Conservation (phyloP, 1,284 basidiomycete species). For the Thecaphora thlaspeos region DNA sequence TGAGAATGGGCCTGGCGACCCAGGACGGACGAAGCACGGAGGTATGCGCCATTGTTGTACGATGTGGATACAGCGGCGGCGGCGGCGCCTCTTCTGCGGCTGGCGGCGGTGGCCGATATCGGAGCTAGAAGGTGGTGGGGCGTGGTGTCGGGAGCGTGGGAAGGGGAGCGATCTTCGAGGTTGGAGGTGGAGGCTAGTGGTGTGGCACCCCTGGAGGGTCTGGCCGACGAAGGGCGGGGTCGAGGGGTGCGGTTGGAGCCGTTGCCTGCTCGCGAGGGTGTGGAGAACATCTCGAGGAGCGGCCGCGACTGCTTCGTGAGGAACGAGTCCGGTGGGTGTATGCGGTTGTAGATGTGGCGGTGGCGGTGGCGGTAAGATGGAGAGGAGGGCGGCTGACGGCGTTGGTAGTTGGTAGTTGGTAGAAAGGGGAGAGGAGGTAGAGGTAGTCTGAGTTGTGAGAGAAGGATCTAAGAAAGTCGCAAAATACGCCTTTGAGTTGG, state of each 20-base stretch:
- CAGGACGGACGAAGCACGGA: background rate
- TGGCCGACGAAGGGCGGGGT: background rate
- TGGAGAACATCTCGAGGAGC: conserved; percentile 41
- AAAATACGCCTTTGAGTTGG: no score
- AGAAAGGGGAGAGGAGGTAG: no score
- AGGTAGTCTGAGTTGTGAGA: no score
- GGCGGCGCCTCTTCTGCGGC: background rate
- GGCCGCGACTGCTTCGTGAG: no score
- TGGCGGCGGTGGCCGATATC: background rate
- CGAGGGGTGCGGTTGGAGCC: conserved; percentile 2
- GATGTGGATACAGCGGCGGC: background rate
- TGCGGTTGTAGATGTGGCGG: no score
- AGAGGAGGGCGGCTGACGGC: no score
- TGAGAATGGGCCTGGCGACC: background rate
- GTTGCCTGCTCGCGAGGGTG: conserved; percentile 20
- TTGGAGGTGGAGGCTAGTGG: background rate
- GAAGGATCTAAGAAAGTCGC: no score
- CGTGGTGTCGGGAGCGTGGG: background rate
- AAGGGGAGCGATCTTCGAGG: background rate
- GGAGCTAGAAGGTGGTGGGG: background rate
- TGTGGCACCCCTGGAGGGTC: background rate
- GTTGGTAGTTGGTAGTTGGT: no score
- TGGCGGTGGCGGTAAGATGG: no score
- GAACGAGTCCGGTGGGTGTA: background rate
- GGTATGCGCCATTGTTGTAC: background rate